These are phyloP conservation scores for Fusarium lyarnte DNA, from an alignment of 2,329 filamentous ascomycete species.

Conservation along the genomic window DNA sequence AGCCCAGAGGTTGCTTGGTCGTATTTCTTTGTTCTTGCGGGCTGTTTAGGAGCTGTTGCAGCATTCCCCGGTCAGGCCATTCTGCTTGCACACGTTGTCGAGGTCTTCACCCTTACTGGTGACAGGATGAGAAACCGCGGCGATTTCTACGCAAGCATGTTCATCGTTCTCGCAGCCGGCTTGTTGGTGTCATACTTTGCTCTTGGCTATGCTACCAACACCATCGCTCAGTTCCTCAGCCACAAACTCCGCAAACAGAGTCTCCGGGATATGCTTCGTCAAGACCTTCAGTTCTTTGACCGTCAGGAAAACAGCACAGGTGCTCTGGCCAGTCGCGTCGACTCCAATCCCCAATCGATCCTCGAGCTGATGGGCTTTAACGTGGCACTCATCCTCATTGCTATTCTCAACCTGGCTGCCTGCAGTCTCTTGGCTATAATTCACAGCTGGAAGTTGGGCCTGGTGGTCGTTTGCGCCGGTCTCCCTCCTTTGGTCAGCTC, in stretches of 20 bases:
- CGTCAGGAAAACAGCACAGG: constrained; percentile 53
- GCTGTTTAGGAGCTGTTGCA: constrained; percentile 47
- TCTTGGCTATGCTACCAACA: constrained; percentile 50
- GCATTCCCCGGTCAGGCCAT: constrained; percentile 56
- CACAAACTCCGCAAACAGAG: constrained; percentile 42
- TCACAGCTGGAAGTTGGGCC: constrained; percentile 58
- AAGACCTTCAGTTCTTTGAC: constrained; percentile 56
- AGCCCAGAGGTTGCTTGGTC: constrained; percentile 50
- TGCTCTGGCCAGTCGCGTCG: constrained; percentile 49
- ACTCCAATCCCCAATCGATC: constrained; percentile 51
- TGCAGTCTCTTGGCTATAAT: constrained; percentile 55
- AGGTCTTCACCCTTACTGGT: constrained; percentile 51
- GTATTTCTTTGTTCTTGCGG: constrained; percentile 47
- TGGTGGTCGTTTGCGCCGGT: constrained; percentile 58
- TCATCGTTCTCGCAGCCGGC: constrained; percentile 59
- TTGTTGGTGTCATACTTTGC: constrained; percentile 56
- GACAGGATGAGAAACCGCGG: constrained; percentile 50
- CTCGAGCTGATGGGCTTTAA: constrained; percentile 57
- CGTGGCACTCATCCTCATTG: constrained; percentile 52
- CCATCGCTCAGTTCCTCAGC: constrained; percentile 42
- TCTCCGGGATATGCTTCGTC: constrained; percentile 48
- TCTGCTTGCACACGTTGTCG: constrained; percentile 53
- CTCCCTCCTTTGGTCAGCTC: constrained; percentile 50
- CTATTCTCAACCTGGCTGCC: constrained; percentile 49
- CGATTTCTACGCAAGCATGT: constrained; percentile 66